Base-by-base conservation (phyloP, 1,139 yeast species). In the Suhomyces kunorum region DNA sequence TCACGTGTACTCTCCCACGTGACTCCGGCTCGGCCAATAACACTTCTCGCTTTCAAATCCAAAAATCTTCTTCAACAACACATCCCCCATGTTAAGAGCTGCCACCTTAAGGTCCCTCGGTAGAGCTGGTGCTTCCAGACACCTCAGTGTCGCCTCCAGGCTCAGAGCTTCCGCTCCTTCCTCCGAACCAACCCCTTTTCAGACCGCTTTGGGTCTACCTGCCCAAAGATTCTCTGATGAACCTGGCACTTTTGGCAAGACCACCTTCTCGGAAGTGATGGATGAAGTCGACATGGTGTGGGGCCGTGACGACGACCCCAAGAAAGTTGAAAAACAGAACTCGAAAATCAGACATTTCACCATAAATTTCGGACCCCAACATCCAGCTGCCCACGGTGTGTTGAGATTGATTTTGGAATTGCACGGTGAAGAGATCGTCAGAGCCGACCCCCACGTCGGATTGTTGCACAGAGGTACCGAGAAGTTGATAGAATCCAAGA, bases 311-410 rank as follows among this genome's bases (percentile, higher is more conserved):
- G 78, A 72, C 49, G 74, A 68, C 47, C 76, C 76, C 30, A 64
- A 61, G 45, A 61, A 67, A 36, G 69, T 71, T 22, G 72, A 61
- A 29, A 72, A 64, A 50, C 76, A 72, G 57, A 71, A 71, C 55
- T 61, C 75, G 45, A 83, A 85, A 61, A 81, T 87, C 57, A 80
- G 95, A 65, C 95, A 87, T 63, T 87, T 87, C 69, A 87, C 95
- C 38, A 81, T 87, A 61, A 87, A 87, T 68, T 87, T 87, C 59
- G 96, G 95, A 28, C 95, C 96, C 32, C 96, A 87, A 68, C 96
- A 87, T 72, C 96, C 96, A 23, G 96, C 96, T 46, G 95, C 95
- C 34, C 96, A 87, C 70, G 96, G 96, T 50, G 96, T 87, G 68
- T 74, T 87, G 71, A 79, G 96, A 60, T 74, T 87, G 64, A 87